These are phyloP conservation scores for Bacidia gigantensis DNA, from an alignment of 495 filamentous ascomycete species.

Conservation along the genomic window DNA sequence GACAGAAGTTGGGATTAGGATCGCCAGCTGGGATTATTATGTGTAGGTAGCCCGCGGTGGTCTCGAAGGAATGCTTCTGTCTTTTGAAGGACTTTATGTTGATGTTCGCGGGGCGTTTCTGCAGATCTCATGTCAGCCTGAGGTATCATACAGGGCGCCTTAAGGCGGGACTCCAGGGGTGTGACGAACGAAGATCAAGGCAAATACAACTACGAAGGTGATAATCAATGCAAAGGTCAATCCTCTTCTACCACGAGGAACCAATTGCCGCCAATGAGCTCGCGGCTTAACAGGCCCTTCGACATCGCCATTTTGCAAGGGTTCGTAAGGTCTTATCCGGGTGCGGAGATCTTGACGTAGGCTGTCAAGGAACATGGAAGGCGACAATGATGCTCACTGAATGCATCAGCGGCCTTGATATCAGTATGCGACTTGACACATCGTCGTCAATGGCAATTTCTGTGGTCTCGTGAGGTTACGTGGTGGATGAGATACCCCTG, in stretches of 20 bases:
- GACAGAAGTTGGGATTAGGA: conserved; percentile 40
- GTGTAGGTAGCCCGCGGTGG: conserved; percentile 30
- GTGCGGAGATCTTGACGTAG: background rate
- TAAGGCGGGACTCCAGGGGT: too few species aligned
- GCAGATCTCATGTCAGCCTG: background rate
- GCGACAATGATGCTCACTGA: background rate
- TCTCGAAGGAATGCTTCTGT: background rate
- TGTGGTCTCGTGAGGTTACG: too few species aligned
- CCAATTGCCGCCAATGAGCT: background rate
- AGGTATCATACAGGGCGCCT: background rate
- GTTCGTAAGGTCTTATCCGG: background rate
- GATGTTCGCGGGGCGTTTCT: background rate
- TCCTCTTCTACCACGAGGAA: background rate
- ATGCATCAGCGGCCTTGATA: background rate
- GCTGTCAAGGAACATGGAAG: background rate
- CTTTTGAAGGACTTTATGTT: background rate
- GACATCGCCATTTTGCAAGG: background rate
- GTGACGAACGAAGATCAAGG: background rate
- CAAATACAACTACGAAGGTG: background rate
- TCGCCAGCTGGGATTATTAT: conserved; percentile 41
- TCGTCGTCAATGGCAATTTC: too few species aligned
- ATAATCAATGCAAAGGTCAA: background rate
- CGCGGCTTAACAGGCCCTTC: background rate
- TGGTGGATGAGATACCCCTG: too few species aligned
- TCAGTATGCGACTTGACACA: background rate